These are phyloP conservation scores for Trichomonas gallinae DNA, from an alignment of 208 protist genomes.

Conservation along the genomic window DNA sequence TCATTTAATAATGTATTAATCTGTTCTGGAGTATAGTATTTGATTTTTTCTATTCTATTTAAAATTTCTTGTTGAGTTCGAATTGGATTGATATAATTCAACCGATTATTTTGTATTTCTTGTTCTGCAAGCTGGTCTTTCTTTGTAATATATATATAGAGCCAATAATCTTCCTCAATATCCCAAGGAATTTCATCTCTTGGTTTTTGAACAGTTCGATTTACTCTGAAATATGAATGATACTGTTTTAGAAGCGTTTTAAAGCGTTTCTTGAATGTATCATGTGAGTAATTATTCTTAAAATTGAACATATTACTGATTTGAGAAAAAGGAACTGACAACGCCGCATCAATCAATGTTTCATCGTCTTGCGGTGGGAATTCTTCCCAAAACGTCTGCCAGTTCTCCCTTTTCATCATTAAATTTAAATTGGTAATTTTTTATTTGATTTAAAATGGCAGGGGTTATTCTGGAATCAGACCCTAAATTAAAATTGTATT, in stretches of 20 bases:
- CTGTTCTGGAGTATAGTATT: background rate
- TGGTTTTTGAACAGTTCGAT: background rate
- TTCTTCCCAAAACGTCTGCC: background rate
- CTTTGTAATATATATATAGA: background rate
- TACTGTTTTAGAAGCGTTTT: background rate
- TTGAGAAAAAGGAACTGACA: background rate
- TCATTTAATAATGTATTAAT: background rate
- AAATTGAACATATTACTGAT: background rate
- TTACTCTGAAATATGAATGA: background rate
- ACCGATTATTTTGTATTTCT: background rate
- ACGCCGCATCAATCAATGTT: background rate
- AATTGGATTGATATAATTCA: background rate
- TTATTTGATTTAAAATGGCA: no score
- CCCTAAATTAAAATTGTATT: no score
- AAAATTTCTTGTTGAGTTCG: background rate
- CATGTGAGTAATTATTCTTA: background rate
- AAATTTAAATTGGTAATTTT: no score
- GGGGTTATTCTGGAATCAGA: no score
- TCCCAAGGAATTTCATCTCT: background rate
- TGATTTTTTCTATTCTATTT: background rate
- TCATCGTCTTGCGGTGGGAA: background rate
- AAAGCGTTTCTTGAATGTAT: background rate
- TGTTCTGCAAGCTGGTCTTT: background rate
- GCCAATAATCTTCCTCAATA: background rate
- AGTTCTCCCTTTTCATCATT: no score